Base-by-base conservation (phyloP, 164 flowering plant genomes). In the Vitis cinerea region DNA sequence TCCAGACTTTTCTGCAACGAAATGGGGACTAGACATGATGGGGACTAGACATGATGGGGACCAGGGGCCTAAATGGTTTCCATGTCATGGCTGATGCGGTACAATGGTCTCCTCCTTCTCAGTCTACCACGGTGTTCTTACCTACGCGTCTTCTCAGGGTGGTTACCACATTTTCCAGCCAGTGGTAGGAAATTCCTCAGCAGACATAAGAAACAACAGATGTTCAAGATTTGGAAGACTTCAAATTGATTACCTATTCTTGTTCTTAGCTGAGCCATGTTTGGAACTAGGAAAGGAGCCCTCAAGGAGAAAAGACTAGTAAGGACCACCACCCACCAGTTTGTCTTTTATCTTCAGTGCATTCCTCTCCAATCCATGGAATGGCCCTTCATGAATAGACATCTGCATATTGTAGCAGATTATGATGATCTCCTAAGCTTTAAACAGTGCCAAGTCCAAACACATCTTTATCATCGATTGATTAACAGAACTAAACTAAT, bases 61-160 rank as follows among this genome's bases (percentile, higher is more conserved):
- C 59, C 52, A 49, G 3, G 1, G 2, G 16, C 50, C 71, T 30
- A 11, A 49, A 59, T 81, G 84, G 75, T 52, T 78, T 76, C 82
- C 84, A 81, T 63, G 80, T 81, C 84, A 81, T 69, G 48, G 78
- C 69, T 79, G 76, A 79, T 74, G 78, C 47, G 74, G 66, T 59
- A 65, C 66, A 17, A 27, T 57, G 53, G 59, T 63, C 1, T 8
- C 47, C 2, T 6, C 2, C 54, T 15, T 66, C 62, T 5, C 3
- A 27, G 61, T 71, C 72, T 30, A 11, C 9, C 37, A 49, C 64
- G 55, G 66, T 52, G 15, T 54, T 66, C 67, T n/a, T 31, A 9
- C 23, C n/a, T 48, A 31, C 27, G 19, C 30, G 30, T 65, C 59
- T 14, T 5, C 64, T 50, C 29, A 2, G 44, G 7, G 44, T 31